These are phyloP conservation scores for Bryoerythrophyllum caledonicum DNA, from an alignment of 225 moss, liverwort and hornwort genomes.

Conservation along the genomic window DNA sequence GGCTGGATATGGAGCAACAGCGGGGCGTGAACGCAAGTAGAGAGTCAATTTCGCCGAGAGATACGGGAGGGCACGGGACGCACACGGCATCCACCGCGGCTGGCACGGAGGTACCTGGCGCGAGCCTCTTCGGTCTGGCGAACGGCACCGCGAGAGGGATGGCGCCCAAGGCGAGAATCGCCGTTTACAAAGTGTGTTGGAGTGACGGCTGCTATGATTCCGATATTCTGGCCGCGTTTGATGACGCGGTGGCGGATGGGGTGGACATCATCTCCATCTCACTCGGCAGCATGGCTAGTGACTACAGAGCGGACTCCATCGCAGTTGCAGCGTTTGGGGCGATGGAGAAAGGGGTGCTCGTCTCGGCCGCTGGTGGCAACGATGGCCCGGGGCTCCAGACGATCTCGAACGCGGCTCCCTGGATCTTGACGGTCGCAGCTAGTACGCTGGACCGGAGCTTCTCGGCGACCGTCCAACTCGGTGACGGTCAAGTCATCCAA, in stretches of 20 bases:
- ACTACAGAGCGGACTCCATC: slow-evolving; percentile 1
- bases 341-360: slow-evolving; percentile 56
- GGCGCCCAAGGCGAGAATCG: slow-evolving; percentile 34
- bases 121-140: slow-evolving; percentile 34
- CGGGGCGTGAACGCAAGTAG: slow-evolving; percentile 32
- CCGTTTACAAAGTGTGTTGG: slow-evolving; percentile 46
- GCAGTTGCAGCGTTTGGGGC: slow-evolving; percentile 66
- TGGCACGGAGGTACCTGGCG: slow-evolving; percentile 20
- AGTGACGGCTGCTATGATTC: background rate
- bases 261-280: slow-evolving; percentile 79
- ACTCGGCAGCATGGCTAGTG: slow-evolving; percentile 25
- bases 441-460: slow-evolving; percentile 65
- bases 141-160: slow-evolving; percentile 29
- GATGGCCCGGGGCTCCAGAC: slow-evolving; percentile 40
- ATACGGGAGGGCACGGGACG: slow-evolving; percentile 64
- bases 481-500: slow-evolving; percentile 12
- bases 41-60: slow-evolving; percentile 47
- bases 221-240: slow-evolving; percentile 33
- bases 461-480: slow-evolving; percentile 46
- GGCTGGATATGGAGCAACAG: too few relatives aligned
- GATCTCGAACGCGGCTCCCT: slow-evolving; percentile 64
- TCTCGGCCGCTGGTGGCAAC: slow-evolving; percentile 68
- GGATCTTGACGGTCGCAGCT: slow-evolving; percentile 74
- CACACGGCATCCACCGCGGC: slow-evolving; percentile 79
- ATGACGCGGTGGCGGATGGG: slow-evolving; percentile 61